phyloP scores from a whole-genome alignment of 345 rosid species.

The Odontarrhena argentea region DNA sequence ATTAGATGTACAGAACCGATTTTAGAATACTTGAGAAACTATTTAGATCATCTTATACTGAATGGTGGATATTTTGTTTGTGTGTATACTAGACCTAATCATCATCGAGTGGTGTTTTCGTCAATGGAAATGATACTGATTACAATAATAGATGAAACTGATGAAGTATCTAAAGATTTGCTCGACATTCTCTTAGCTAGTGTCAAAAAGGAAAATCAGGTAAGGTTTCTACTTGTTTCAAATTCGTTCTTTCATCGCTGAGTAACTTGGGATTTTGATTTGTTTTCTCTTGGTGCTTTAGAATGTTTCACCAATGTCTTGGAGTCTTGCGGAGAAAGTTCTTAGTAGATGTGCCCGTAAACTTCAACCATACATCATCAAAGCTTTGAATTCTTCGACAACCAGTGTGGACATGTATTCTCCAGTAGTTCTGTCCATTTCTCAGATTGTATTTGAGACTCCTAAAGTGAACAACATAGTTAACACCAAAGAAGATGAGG shows the following conservation, averaged over 20 bases:
- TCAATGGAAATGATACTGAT: slow-evolving; percentile 84
- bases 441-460: slow-evolving; percentile 39
- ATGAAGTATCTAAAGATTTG: slow-evolving; percentile 55
- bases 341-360: slow-evolving; percentile 58
- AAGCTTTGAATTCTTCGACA: slow-evolving; percentile 51
- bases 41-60: slow-evolving; percentile 27
- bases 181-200: slow-evolving; percentile 61
- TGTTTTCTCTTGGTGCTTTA: slow-evolving; percentile 34
- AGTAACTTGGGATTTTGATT: slow-evolving; percentile 22
- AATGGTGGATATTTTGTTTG: slow-evolving; percentile 29
- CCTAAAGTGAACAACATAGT: slow-evolving; percentile 3
- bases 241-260: not conserved
- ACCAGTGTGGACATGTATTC: slow-evolving; percentile 57
- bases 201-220: slow-evolving; percentile 69
- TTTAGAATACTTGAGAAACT: slow-evolving; percentile 6
- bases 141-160: slow-evolving; percentile 64
- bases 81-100: slow-evolving; percentile 52
- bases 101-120: slow-evolving; percentile 50
- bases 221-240: slow-evolving; percentile 36
- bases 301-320: slow-evolving; percentile 55
- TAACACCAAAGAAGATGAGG: slow-evolving; percentile 48
- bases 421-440: slow-evolving; percentile 55
- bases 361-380: slow-evolving; percentile 60
- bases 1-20: slow-evolving; percentile 11
- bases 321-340: slow-evolving; percentile 54